phyloP scores from a whole-genome alignment of 2,329 filamentous ascomycete species.

The Capronia americana region DNA sequence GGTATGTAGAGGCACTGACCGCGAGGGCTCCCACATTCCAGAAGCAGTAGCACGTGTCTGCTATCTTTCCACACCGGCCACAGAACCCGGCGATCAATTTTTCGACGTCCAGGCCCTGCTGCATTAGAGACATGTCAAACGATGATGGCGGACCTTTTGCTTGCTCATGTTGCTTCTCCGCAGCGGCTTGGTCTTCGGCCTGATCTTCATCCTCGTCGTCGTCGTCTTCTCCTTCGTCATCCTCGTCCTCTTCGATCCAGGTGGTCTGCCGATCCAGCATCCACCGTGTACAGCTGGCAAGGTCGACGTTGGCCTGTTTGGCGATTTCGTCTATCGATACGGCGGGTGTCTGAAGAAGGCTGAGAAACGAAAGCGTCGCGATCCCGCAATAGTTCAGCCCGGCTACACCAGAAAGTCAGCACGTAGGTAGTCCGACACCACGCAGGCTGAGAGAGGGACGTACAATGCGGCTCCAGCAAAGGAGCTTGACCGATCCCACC shows the following conservation, averaged over 20 bases:
- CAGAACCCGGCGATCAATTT: constrained; percentile 72
- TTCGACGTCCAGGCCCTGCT: not conserved
- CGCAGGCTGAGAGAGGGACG: constrained; percentile 36
- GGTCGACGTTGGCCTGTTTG: constrained; percentile 47
- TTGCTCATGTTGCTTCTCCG: constrained; percentile 46
- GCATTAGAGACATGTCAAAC: constrained; percentile 5
- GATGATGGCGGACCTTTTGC: not conserved
- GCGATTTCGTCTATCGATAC: constrained; percentile 44
- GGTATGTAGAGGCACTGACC: constrained; percentile 44
- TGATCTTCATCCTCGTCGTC: constrained; percentile 52
- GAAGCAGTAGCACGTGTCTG: constrained; percentile 95
- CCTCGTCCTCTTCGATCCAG: constrained; percentile 57
- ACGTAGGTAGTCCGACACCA: constrained; percentile 16
- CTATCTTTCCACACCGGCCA: constrained; percentile 86
- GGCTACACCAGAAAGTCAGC: constrained; percentile 56
- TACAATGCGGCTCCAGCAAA: constrained; percentile 83
- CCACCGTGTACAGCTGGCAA: constrained; percentile 57
- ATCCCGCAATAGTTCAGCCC: constrained; percentile 92
- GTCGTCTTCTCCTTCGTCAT: constrained; percentile 52
- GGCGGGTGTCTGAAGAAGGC: constrained; percentile 19
- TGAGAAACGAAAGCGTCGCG: constrained; percentile 57
- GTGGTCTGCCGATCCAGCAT: constrained; percentile 69
- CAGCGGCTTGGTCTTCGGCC: constrained; percentile 39
- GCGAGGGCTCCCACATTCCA: constrained; percentile 77
- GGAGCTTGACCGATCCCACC: constrained; percentile 81